Evolutionary conservation across 495 filamentous ascomycete genomes (phyloP), one percentile per base, ranked within the genome.

Genomic region (Bathelium albidoporum): DNA sequence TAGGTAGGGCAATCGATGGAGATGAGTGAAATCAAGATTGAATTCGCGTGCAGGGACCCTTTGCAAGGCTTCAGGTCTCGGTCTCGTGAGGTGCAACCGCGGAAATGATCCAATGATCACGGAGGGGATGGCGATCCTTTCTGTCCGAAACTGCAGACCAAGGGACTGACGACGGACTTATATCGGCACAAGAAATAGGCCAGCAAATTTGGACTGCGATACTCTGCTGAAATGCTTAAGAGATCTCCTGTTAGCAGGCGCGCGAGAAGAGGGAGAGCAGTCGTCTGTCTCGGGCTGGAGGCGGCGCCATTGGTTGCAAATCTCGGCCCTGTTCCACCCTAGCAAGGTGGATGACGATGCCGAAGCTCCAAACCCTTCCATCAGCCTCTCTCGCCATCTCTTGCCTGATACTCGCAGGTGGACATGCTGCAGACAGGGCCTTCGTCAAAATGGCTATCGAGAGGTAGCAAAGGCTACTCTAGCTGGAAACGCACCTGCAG

Each of bases 41-140:
- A 16, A 9, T n/a, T 55, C 24, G 20, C 5, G 5, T 55, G 22
- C 22, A 16, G 24, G 24, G 5, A 26, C 22, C 29, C 5, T n/a
- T 26, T 9, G 5, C 5, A 29, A 20, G 49, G 9, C 49, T 29
- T 29, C 16, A 12, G 49, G 2, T n/a, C 18, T 49, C 9, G 12
- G 49, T 55, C 49, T 55, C 49, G 49, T 55, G 49, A 55, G 49
- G 49, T 55, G 49, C 22, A 29, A 55, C 49, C 7, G 24, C 49
- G 24, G 49, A 49, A 49, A 55, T 55, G 24, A 29, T 28, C 24
- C 20, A 29, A 55, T 55, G 49, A 29, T 24, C 49, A 55, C 12
- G 29, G 12, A 18, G 44, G 49, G 49, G 24, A 26, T 26, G 49
- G 4, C 49, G 49, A 55, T 32, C 49, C 49, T 55, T 55, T 55